Evolutionary conservation across 1,284 basidiomycete genomes (phyloP).

Genomic region (Fistulinella cinereoalba): DNA sequence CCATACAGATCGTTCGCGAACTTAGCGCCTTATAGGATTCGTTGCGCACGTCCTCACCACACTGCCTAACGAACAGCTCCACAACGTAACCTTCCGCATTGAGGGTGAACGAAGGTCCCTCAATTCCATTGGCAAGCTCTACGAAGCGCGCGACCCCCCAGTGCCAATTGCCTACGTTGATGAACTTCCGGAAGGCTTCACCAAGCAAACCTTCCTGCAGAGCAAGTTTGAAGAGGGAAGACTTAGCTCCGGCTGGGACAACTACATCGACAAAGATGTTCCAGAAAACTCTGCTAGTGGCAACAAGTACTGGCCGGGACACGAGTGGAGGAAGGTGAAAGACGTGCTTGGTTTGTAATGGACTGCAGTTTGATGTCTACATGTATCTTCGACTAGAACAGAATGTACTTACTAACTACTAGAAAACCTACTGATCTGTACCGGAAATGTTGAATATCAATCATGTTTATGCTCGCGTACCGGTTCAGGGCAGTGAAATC

Average conservation of each 20-base stretch:
- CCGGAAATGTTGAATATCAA: not conserved
- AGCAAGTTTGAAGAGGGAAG: slow-evolving; percentile 22
- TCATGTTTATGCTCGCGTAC: not conserved
- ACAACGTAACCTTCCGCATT: slow-evolving; percentile 34
- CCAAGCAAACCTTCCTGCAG: slow-evolving; percentile 32
- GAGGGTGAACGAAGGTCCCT: slow-evolving; percentile 38
- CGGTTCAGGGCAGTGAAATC: too few species aligned
- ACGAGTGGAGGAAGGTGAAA: slow-evolving; percentile 27
- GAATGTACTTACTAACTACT: not conserved
- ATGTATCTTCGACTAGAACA: not conserved
- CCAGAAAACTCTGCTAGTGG: slow-evolving; percentile 24
- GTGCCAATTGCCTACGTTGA: slow-evolving; percentile 22
- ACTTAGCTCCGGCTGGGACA: slow-evolving; percentile 33
- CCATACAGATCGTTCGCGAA: not conserved
- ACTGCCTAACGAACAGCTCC: slow-evolving; percentile 28
- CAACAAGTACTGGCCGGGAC: slow-evolving; percentile 29
- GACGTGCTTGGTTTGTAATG: slow-evolving; percentile 26
- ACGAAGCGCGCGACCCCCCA: slow-evolving; percentile 18
- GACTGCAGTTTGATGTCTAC: not conserved
- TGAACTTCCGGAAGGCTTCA: slow-evolving; percentile 30
- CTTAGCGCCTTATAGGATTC: slow-evolving; percentile 23
- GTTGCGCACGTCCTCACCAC: slow-evolving; percentile 36
- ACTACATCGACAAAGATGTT: slow-evolving; percentile 25
- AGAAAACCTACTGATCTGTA: not conserved
- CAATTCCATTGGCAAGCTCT: slow-evolving; percentile 21